These are phyloP conservation scores for Colletotrichum paranaense DNA, from an alignment of 2,329 filamentous ascomycete genomes.

Conservation along the genomic window DNA sequence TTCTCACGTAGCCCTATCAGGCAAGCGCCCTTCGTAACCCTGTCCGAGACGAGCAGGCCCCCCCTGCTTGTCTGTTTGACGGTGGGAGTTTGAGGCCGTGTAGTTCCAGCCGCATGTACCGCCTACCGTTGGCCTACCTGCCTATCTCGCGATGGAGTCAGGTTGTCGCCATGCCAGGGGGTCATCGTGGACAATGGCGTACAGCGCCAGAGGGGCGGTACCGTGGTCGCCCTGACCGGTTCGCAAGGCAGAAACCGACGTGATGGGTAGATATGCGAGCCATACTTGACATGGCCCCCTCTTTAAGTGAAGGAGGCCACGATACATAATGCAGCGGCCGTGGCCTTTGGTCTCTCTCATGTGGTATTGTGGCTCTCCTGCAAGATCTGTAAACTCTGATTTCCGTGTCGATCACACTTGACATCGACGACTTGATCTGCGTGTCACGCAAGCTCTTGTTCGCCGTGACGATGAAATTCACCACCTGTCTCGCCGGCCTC, in stretches of 20 bases:
- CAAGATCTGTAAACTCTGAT: neutral
- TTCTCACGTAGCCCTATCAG: constrained; percentile 14
- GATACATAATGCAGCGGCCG: constrained; percentile 30
- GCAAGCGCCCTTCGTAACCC: constrained; percentile 30
- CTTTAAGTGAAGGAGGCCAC: constrained; percentile 6
- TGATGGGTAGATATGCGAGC: neutral
- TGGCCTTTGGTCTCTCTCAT: neutral
- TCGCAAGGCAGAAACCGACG: constrained; percentile 10
- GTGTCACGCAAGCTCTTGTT: neutral
- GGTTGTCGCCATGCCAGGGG: constrained; percentile 18
- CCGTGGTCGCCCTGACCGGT: neutral
- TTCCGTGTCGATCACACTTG: constrained; percentile 9
- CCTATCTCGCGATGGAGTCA: constrained; percentile 25
- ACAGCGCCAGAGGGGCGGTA: constrained; percentile 12
- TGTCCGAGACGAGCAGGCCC: constrained; percentile 3
- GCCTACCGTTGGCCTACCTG: neutral
- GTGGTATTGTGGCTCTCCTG: neutral
- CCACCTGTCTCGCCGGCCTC: constrained; percentile 8
- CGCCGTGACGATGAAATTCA: constrained; percentile 25
- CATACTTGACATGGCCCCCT: neutral
- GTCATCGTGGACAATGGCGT: neutral
- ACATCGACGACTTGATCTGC: neutral
- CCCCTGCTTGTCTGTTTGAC: constrained; percentile 2
- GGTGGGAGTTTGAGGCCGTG: neutral
- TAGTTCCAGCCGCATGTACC: constrained; percentile 1